phyloP scores from a whole-genome alignment of 2,329 filamentous ascomycete species.

The Macroventuria anomochaeta region DNA sequence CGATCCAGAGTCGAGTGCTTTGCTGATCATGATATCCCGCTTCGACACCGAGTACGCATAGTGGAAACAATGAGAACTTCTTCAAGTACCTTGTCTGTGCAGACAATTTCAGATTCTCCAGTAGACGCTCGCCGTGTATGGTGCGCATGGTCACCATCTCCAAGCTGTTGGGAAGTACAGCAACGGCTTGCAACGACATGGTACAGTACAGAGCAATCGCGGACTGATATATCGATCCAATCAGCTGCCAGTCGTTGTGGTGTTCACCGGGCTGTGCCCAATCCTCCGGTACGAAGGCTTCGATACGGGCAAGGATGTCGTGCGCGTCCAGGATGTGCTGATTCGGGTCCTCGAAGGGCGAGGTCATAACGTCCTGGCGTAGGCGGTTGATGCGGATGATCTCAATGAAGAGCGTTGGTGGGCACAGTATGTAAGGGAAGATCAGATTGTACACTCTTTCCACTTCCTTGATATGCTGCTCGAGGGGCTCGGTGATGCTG shows the following conservation, averaged over 20 bases:
- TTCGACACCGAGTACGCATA: slow-evolving; percentile 38
- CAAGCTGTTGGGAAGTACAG: slow-evolving; percentile 25
- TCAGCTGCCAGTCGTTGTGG: slow-evolving; percentile 30
- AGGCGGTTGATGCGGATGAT: slow-evolving; percentile 36
- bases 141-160: slow-evolving; percentile 25
- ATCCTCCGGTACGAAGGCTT: slow-evolving; percentile 31
- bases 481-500: slow-evolving; percentile 19
- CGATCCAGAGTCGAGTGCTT: slow-evolving; percentile 28
- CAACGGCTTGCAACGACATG: slow-evolving; percentile 34
- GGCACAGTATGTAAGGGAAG: slow-evolving; percentile 39
- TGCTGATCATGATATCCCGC: slow-evolving; percentile 26
- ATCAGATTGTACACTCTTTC: slow-evolving; percentile 32
- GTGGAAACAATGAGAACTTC: slow-evolving; percentile 34
- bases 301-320: slow-evolving; percentile 29
- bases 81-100: slow-evolving; percentile 15
- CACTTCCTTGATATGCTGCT: slow-evolving; percentile 25
- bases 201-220: slow-evolving; percentile 38
- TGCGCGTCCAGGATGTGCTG: slow-evolving; percentile 21
- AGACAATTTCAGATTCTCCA: slow-evolving; percentile 13
- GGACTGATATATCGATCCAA: slow-evolving; percentile 35
- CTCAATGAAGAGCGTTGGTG: slow-evolving; percentile 31
- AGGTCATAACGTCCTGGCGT: slow-evolving; percentile 22
- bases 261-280: slow-evolving; percentile 37
- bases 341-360: slow-evolving; percentile 8
- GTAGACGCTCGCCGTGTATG: slow-evolving; percentile 22